phyloP scores from a whole-genome alignment of 768 basidiomycete species.

The Cyclocybe aegerita region DNA sequence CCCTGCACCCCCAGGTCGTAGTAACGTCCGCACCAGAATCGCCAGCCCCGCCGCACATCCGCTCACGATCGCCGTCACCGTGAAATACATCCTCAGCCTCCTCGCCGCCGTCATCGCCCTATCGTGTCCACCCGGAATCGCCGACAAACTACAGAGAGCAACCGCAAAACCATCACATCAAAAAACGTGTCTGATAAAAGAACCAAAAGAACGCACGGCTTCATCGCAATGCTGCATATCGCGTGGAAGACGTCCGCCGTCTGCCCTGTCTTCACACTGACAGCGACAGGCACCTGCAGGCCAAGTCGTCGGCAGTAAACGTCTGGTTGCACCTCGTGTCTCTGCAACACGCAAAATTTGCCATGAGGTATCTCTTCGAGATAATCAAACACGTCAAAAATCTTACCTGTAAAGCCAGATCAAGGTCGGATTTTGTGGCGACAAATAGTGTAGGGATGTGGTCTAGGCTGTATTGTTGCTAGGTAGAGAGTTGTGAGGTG shows the following conservation, averaged over 20 bases:
- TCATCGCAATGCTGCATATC: constrained; percentile 81
- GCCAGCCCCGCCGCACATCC: constrained; percentile 73
- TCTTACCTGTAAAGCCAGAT: constrained; percentile 87
- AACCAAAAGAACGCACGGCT: constrained; percentile 63
- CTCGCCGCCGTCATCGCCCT: constrained; percentile 71
- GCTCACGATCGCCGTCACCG: constrained; percentile 70
- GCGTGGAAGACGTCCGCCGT: constrained; percentile 86
- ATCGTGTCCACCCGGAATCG: constrained; percentile 84
- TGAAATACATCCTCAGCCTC: constrained; percentile 70
- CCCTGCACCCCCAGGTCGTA: constrained; percentile 57
- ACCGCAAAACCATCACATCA: constrained; percentile 16
- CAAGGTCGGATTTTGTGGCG: constrained; percentile 98
- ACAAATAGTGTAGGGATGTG: constrained; percentile 96
- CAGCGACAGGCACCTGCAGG: constrained; percentile 92
- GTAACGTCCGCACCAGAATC: constrained; percentile 66
- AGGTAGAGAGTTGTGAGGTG: constrained; percentile 18
- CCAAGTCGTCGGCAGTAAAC: constrained; percentile 90
- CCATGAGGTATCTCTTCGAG: neutral
- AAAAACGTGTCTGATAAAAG: constrained; percentile 12
- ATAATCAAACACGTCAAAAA: neutral
- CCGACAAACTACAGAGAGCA: constrained; percentile 41
- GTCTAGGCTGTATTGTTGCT: constrained; percentile 98
- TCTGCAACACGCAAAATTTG: constrained; percentile 37
- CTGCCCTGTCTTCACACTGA: constrained; percentile 85
- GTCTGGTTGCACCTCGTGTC: constrained; percentile 98